Evolutionary conservation across 1,284 basidiomycete species (phyloP).

Genomic region (Moesziomyces parantarcticus): DNA sequence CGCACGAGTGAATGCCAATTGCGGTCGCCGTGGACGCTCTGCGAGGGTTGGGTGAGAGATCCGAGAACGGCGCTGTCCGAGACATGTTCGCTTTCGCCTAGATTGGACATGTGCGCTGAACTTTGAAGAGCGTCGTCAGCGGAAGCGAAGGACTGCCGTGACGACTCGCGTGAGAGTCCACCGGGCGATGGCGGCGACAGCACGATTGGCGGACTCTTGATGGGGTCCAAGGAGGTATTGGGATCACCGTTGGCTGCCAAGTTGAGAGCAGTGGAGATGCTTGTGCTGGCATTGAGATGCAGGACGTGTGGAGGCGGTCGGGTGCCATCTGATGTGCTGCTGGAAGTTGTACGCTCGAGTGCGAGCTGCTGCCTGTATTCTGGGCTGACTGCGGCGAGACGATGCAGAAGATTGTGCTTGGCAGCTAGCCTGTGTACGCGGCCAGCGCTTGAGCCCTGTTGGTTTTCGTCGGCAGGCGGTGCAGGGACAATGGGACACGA

Average conservation of each 20-base stretch:
- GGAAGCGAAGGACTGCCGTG: slow-evolving; percentile 39
- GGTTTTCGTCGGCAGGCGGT: not conserved
- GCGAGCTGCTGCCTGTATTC: slow-evolving; percentile 43
- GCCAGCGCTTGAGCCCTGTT: not conserved
- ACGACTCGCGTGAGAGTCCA: slow-evolving; percentile 29
- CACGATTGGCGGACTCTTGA: slow-evolving; percentile 48
- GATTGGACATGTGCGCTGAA: not conserved
- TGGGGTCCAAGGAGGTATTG: slow-evolving; percentile 8
- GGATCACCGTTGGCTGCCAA: not conserved
- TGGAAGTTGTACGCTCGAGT: slow-evolving; percentile 26
- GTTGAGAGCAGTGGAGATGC: not conserved
- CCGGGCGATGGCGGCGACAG: slow-evolving; percentile 48
- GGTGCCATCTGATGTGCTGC: slow-evolving; percentile 8
- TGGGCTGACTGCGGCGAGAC: slow-evolving; percentile 45
- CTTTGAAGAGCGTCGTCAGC: slow-evolving; percentile 20
- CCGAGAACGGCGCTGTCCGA: not conserved
- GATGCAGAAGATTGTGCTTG: slow-evolving; percentile 32
- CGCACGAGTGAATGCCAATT: slow-evolving; percentile 64
- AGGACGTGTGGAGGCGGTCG: slow-evolving; percentile 16
- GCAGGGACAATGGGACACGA: slow-evolving; percentile 44
- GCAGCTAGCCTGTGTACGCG: slow-evolving; percentile 15
- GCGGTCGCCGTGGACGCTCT: slow-evolving; percentile 24
- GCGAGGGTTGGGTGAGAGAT: not conserved
- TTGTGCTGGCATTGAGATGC: slow-evolving; percentile 21
- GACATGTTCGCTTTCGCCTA: not conserved